Evolutionary conservation across 163 green algal species (phyloP), one percentile per base, ranked within the genome.

Genomic region (Scenedesmus sp.): DNA sequence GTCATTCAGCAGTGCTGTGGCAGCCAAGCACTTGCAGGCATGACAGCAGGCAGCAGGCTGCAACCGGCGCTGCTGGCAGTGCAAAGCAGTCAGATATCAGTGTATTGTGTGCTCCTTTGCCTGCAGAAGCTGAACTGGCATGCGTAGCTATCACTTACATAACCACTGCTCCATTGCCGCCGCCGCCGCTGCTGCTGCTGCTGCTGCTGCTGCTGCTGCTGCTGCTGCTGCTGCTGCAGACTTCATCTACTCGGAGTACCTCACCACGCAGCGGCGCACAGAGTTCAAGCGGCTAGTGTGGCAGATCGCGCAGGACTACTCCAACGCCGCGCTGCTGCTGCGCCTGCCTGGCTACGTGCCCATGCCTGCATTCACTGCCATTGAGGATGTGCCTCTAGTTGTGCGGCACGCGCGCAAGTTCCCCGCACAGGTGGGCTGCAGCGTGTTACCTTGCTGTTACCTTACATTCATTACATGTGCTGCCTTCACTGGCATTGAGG

Each of bases 161-260:
- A 26, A 20, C 16, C 34, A n/a, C 73, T 55, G 13, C 16, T 46
- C 13, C 13, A 82, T 82, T 26, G 46, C 46, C 20, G 8, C 8
- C 73, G 13, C 26, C 26, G 26, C 26, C 26, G 26, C 26, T 26
- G 26, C 26, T 26, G 26, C 26, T 26, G 26, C 26, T 26, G 26
- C 15, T 64, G 54, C 81, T 86, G 52, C 20, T 16, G 12, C 81
- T 86, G 15, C 81, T 73, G 82, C 59, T 88, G 26, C 18, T 76
- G 20, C 20, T 13, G 8, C 3, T 86, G 15, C 1, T 15, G 9
- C 13, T 52, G 46, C 16, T 57, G 55, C 88, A 92, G 96, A 98
- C 94, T 98, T 97, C 90, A 96, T 98, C 15, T 98, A 97, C 82
- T 90, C 91, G 0, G 94, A 97, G 91, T 98, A 96, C 88, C 84